A percentile compares a stretch with the other conserved stretches of the same genome.
Conservation (phyloP, 179 eudicot species). For the Beta corolliflora region DNA sequence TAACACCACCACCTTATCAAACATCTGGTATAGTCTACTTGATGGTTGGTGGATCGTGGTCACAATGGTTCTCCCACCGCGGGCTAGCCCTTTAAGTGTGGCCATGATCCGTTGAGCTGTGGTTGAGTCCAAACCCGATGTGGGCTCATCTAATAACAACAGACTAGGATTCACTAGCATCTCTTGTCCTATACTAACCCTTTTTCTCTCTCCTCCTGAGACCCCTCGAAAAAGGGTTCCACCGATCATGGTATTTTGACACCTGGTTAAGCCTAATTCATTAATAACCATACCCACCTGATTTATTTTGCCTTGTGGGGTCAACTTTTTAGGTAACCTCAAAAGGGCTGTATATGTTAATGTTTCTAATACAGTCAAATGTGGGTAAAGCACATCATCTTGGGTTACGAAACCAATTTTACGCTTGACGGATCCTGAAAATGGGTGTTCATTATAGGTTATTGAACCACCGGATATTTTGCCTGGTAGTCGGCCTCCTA, state of each 20-base stretch:
- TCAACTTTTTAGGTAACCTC: slow-evolving; percentile 47
- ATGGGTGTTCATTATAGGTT: slow-evolving; percentile 56
- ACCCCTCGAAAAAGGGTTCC: slow-evolving; percentile 58
- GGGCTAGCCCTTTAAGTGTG: slow-evolving; percentile 54
- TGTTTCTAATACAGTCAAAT: slow-evolving; percentile 68
- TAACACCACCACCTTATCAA: slow-evolving; percentile 69
- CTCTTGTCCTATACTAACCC: slow-evolving; percentile 78
- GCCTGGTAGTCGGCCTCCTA: slow-evolving; percentile 54
- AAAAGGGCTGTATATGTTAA: slow-evolving; percentile 59
- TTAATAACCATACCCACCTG: slow-evolving; percentile 52
- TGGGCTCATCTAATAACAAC: slow-evolving; percentile 69
- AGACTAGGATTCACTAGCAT: slow-evolving; percentile 77
- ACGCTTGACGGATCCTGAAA: slow-evolving; percentile 53
- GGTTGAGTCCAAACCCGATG: slow-evolving; percentile 80
- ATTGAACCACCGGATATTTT: slow-evolving; percentile 50
- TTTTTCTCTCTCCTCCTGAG: slow-evolving; percentile 73
- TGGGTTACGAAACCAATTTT: slow-evolving; percentile 71
- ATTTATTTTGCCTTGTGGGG: slow-evolving; percentile 43
- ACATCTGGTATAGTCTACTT: slow-evolving; percentile 61
- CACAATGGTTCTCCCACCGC: slow-evolving; percentile 60
- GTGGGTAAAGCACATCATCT: slow-evolving; percentile 71
- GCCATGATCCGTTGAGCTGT: slow-evolving; percentile 64
- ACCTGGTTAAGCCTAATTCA: slow-evolving; percentile 55
- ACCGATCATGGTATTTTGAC: slow-evolving; percentile 60
- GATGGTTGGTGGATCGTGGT: slow-evolving; percentile 79